Evolutionary conservation across 768 basidiomycete species (phyloP), one percentile per base, ranked within the genome.

Genomic region (Leccinum subgranulosum): DNA sequence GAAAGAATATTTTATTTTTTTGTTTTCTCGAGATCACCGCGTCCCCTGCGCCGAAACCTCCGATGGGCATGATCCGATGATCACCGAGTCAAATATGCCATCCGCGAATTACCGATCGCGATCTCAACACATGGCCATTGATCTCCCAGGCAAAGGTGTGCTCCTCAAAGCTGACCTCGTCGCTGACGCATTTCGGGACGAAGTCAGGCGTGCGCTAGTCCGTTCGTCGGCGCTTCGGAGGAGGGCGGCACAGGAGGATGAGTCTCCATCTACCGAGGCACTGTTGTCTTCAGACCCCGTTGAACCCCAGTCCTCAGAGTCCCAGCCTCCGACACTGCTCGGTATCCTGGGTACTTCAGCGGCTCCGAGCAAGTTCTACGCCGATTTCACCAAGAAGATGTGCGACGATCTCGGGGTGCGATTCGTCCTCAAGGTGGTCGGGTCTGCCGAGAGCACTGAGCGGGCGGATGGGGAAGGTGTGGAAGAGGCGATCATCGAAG

Each of bases 401-500:
- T 98, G 97, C 72, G 84, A 89, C 43, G 87, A 84, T 36, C 80
- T 98, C 28, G 95, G 94, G 0, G 86, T 99, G 52, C 82, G 86
- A 34, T 99, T 94, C 69, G 85, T 91, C 51, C 78, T 99, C 57
- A 85, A 84, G 65, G 77, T 75, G 58, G 86, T 86, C 4, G 73
- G 79, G 23, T 78, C 79, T 23, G 76, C 75, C 3, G 79, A 81
- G 69, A 62, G 71, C 68, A 21, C 62, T 56, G 76, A 75, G 23
- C 56, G 56, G 15, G 83, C 78, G 0, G 89, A 91, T 47, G 92
- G 92, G 1, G 92, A 94, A 29, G 94, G 92, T 11, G 94, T 94
- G 8, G 97, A 99, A 72, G 92, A 96, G 71, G 95, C 91, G 8
- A 96, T 98, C 63, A 87, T 98, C 31, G 91, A 94, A 66, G 94